These are phyloP conservation scores for Cichorium intybus DNA, from an alignment of 140 eudicot genomes.

Conservation along the genomic window DNA sequence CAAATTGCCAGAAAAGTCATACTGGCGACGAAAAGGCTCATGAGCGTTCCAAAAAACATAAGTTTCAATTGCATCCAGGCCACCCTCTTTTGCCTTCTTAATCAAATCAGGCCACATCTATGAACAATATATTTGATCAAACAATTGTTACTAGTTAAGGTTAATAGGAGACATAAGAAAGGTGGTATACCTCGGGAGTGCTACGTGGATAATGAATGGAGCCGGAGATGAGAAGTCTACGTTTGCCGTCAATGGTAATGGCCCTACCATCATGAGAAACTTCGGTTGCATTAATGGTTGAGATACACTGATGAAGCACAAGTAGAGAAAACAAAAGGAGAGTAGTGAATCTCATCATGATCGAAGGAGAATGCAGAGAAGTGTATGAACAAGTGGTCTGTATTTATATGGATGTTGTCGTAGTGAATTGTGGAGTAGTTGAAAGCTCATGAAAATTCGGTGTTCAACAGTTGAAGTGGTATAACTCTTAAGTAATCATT, in stretches of 20 bases:
- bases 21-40: slow-evolving; percentile 56
- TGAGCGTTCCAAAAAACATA: slow-evolving; percentile 75
- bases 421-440: slow-evolving; percentile 17
- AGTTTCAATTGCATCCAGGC: slow-evolving; percentile 54
- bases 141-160: not conserved
- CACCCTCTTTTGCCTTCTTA: slow-evolving; percentile 66
- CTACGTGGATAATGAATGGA: slow-evolving; percentile 63
- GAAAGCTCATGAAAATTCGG: slow-evolving; percentile 9
- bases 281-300: slow-evolving; percentile 6
- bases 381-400: not conserved
- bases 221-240: slow-evolving; percentile 39
- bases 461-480: slow-evolving; percentile 12
- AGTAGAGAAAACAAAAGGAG: not conserved
- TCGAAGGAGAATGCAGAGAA: not conserved
- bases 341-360: not conserved
- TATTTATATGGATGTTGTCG: not conserved
- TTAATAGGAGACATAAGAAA: not conserved
- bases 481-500: not conserved
- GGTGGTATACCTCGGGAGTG: slow-evolving; percentile 37
- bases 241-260: slow-evolving; percentile 42
- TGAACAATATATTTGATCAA: not conserved
- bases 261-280: slow-evolving; percentile 47
- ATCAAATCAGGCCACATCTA: slow-evolving; percentile 85
- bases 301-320: not conserved
- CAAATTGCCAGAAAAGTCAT: slow-evolving; percentile 51